Evolutionary conservation across 2,329 filamentous ascomycete genomes (phyloP), one percentile per base, ranked within the genome.

Genomic region (Aspergillus brunneoviolaceus): DNA sequence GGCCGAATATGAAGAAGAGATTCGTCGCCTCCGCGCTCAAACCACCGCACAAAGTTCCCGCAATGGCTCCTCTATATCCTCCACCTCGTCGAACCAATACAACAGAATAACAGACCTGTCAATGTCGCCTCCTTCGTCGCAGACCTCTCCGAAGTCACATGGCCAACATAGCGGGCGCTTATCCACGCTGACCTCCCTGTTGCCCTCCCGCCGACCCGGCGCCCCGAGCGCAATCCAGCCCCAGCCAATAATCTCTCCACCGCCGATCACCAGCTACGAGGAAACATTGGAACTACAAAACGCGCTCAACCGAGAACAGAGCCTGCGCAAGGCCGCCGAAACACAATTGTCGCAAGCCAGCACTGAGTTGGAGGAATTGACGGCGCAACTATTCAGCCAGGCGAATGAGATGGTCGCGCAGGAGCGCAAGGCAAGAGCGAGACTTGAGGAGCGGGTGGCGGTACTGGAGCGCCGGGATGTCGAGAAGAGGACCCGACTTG

Each of bases 401-500:
- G 86, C 86, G 33, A 88, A 88, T 61, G 85, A 88, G 72, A 87
- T 88, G 85, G 86, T 88, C 9, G 85, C 85, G 3, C 76, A 80
- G 57, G 86, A 88, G 75, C 79, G 86, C 27, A 84, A 81, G 69
- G 84, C 84, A 45, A 77, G 85, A 57, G 83, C 81, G 16, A 84
- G 77, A 61, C 67, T 82, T 52, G 79, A 82, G 58, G 78, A 81
- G 64, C 69, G 79, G 29, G 77, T 82, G 1, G 77, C 77, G 33
- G 69, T 81, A 49, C 66, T 82, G 35, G 80, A 81, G 65, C 71
- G 74, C 35, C 70, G 79, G 49, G 80, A 81, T 66, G 68, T 72
- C n/a, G 79, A 81, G 66, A 81, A 84, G 71, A 81, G 76, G 73
- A 82, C 66, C 72, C 80, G 73, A 63, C 64, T 88, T 29, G 81